Evolutionary conservation across 139 green algal species (phyloP), one percentile per base, ranked within the genome.

Genomic region (Choricystis sp.): DNA sequence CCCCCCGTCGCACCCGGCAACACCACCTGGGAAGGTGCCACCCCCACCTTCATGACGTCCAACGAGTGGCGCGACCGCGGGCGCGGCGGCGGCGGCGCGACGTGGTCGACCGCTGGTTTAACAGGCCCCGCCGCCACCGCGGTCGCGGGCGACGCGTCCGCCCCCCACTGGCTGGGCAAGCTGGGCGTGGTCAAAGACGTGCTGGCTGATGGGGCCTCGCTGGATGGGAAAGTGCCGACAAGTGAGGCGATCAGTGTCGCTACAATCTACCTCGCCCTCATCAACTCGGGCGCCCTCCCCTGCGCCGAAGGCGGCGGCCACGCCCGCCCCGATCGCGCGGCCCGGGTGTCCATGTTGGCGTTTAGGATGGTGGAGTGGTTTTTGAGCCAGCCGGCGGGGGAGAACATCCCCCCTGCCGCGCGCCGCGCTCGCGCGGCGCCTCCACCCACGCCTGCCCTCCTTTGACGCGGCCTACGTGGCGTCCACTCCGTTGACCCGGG

Each of bases 231-330:
- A n/a, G n/a, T 76, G 19, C 87, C 87, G 0, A 61, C 73, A 1
- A 19, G 83, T 30, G 77, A 86, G 28, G 61, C 71, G 0, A 28
- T 86, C 24, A 71, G 72, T 9, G 60, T 62, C n/a, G 71, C 70
- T 2, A 83, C 70, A 62, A 66, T 83, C 26, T 86, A 89, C 69
- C 66, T 82, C 30, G 69, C 77, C 65, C 66, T 67, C 28, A 80
- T 99, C 59, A 85, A 73, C 73, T 91, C 79, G 2, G 92, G 92
- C 19, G 83, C 87, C 19, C 83, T 99, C 30, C 24, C 65, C 3
- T 98, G 92, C 68, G 87, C 86, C 14, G 92, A 99, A 77, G 79
- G 79, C 24, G 92, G 92, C 24, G 80, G 85, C 24, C 92, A 99
- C 80, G 79, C 89, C 73, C 73, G 92, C 3, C 92, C 92, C 57